phyloP scores from a whole-genome alignment of 805 yeast species.

The Metschnikowia peoriensis region DNA sequence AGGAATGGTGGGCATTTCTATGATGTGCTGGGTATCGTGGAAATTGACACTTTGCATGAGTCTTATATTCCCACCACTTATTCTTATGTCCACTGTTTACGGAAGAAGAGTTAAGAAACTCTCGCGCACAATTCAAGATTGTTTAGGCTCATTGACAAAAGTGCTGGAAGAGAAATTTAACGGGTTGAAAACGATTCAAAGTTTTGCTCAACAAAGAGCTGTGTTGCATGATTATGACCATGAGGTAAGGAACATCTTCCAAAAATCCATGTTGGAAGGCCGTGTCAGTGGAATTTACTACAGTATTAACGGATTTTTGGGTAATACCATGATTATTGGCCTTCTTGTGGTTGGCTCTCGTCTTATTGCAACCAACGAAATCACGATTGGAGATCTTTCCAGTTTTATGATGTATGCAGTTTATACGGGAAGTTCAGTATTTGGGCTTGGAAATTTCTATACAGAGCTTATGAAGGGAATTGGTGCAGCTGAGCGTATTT shows the following conservation, averaged over 20 bases:
- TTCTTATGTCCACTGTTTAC: constrained; percentile 74
- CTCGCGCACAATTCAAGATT: constrained; percentile 75
- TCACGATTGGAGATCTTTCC: constrained; percentile 85
- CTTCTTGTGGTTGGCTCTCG: constrained; percentile 76
- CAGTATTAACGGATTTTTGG: constrained; percentile 79
- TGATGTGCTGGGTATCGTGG: constrained; percentile 88
- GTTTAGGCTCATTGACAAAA: constrained; percentile 81
- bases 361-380: constrained; percentile 72
- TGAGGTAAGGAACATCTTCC: constrained; percentile 63
- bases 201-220: constrained; percentile 79
- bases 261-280: constrained; percentile 79
- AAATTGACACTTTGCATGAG: constrained; percentile 81
- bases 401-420: constrained; percentile 95
- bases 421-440: constrained; percentile 89
- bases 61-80: constrained; percentile 77
- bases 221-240: constrained; percentile 75
- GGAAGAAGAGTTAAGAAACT: constrained; percentile 75
- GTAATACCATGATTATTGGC: constrained; percentile 77
- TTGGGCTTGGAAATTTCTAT: constrained; percentile 87
- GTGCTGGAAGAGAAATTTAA: constrained; percentile 89
- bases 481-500: constrained; percentile 90
- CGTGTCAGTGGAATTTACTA: constrained; percentile 70
- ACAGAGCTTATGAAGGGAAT: constrained; percentile 96
- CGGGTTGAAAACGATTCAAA: constrained; percentile 83
- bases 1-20: constrained; percentile 81